These are phyloP conservation scores for Aspergillus terreus DNA, from an alignment of 2,329 filamentous ascomycete genomes.

Conservation along the genomic window DNA sequence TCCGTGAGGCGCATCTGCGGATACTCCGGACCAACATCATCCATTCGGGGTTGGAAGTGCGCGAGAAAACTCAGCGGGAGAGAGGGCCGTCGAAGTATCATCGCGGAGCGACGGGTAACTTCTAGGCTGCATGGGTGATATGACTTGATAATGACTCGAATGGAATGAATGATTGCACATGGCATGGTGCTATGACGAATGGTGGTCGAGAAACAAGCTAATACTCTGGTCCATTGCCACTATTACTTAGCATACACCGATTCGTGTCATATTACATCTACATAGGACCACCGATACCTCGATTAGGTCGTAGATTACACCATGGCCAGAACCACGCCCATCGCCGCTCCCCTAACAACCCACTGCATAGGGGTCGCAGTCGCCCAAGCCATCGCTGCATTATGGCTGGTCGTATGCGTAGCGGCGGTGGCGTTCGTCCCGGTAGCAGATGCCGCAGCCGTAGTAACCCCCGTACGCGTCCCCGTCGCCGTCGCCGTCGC, in stretches of 20 bases:
- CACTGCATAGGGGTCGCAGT: slow-evolving; percentile 17
- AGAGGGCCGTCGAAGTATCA: slow-evolving; percentile 6
- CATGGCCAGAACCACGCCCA: slow-evolving; percentile 25
- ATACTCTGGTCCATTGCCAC: too few relatives aligned
- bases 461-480: slow-evolving; percentile 1
- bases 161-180: too few relatives aligned
- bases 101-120: background rate
- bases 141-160: background rate
- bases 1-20: slow-evolving; percentile 70
- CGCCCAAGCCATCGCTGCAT: slow-evolving; percentile 20
- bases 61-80: slow-evolving; percentile 16
- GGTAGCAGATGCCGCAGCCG: slow-evolving; percentile 8
- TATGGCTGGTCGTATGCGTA: slow-evolving; percentile 13
- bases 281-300: background rate
- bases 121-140: background rate
- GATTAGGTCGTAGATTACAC: slow-evolving; percentile 12
- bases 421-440: background rate
- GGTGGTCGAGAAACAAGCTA: too few relatives aligned
- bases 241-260: too few relatives aligned
- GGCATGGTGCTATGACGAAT: too few relatives aligned
- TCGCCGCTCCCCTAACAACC: slow-evolving; percentile 24
- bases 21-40: slow-evolving; percentile 74
- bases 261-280: background rate
- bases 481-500: slow-evolving; percentile 2
- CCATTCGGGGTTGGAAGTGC: slow-evolving; percentile 71